phyloP scores from a whole-genome alignment of 2,329 filamentous ascomycete genomes.

The Colletotrichum sp. region DNA sequence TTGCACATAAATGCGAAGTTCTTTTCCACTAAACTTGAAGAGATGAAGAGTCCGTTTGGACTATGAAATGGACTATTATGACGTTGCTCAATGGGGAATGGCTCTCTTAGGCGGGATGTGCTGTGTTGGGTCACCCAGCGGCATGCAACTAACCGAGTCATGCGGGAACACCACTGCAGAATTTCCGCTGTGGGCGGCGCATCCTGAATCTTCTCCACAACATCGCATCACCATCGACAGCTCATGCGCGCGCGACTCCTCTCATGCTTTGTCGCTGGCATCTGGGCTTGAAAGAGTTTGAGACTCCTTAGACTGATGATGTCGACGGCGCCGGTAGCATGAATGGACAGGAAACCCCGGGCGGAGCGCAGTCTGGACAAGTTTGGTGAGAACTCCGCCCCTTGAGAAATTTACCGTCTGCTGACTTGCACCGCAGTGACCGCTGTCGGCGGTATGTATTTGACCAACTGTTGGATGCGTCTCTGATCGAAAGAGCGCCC shows the following conservation, averaged over 20 bases:
- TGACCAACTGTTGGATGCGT: background rate
- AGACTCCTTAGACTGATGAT: background rate
- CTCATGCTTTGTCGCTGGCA: too few species aligned
- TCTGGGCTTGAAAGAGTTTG: background rate
- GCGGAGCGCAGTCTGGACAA: background rate
- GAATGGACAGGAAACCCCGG: background rate
- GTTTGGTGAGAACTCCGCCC: background rate
- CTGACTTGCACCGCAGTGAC: background rate
- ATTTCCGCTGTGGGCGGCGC: background rate
- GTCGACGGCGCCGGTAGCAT: background rate
- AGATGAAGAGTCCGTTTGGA: background rate
- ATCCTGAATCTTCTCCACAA: background rate
- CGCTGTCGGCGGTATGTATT: constrained; percentile 7
- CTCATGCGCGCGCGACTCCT: background rate
- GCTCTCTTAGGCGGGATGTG: background rate
- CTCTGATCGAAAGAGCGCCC: background rate
- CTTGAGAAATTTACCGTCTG: background rate
- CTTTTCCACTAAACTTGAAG: background rate
- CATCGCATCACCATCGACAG: background rate
- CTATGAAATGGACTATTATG: background rate
- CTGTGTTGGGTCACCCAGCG: background rate
- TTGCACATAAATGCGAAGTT: background rate
- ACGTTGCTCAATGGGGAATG: background rate
- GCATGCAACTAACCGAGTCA: constrained; percentile 1
- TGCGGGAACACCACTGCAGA: background rate